phyloP scores from a whole-genome alignment of 2,329 filamentous ascomycete species.

The Hymenoscyphus occultus region DNA sequence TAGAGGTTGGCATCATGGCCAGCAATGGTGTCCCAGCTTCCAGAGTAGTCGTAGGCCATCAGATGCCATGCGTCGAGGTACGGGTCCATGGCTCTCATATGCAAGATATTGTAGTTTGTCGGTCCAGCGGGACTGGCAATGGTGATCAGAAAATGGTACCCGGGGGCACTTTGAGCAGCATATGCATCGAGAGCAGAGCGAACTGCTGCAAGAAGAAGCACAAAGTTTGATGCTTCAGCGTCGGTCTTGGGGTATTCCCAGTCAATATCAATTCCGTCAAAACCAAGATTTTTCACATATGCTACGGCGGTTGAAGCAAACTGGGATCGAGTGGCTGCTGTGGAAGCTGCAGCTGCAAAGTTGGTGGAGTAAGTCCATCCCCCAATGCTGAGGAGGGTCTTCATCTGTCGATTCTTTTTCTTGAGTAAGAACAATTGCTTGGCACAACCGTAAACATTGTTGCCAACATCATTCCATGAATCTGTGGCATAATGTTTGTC shows the following conservation, averaged over 20 bases:
- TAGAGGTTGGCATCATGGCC: slow-evolving; percentile 74
- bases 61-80: slow-evolving; percentile 56
- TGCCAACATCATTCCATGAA: slow-evolving; percentile 63
- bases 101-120: slow-evolving; percentile 46
- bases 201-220: slow-evolving; percentile 34
- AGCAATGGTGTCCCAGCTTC: slow-evolving; percentile 59
- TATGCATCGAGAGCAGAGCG: slow-evolving; percentile 48
- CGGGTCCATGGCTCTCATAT: slow-evolving; percentile 45
- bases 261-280: slow-evolving; percentile 47
- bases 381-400: slow-evolving; percentile 76
- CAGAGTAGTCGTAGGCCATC: slow-evolving; percentile 73
- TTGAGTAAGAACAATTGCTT: slow-evolving; percentile 80
- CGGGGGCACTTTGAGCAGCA: slow-evolving; percentile 42
- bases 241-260: slow-evolving; percentile 31
- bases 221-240: slow-evolving; percentile 33
- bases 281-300: slow-evolving; percentile 70
- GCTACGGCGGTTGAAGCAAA: slow-evolving; percentile 70
- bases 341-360: slow-evolving; percentile 66
- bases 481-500: slow-evolving; percentile 77
- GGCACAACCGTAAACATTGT: slow-evolving; percentile 75
- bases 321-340: slow-evolving; percentile 54
- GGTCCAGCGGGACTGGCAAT: slow-evolving; percentile 52
- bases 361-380: slow-evolving; percentile 82
- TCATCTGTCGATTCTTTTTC: slow-evolving; percentile 72
- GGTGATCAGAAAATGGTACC: slow-evolving; percentile 53